Evolutionary conservation across 2,329 filamentous ascomycete species (phyloP), one percentile per base, ranked within the genome.

Genomic region (Cladosporium velox): DNA sequence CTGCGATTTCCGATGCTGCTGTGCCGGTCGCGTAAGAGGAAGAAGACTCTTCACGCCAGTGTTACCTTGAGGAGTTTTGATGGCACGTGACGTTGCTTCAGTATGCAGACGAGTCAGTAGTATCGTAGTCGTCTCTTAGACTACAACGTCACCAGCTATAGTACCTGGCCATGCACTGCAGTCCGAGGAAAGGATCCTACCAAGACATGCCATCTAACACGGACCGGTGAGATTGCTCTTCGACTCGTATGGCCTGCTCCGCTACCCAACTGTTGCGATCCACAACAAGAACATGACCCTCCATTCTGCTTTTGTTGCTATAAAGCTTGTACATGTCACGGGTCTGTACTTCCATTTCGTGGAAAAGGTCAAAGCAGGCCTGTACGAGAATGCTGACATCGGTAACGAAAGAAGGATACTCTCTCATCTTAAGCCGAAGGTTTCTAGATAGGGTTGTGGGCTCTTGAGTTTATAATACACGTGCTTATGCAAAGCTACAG

Each of bases 41-140:
- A 55, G 32, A 55, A 55, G 28, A 30, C 30, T 55, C 52, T 54
- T 55, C 52, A 55, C 52, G 32, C 52, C 8, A 11, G 28, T 44
- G 41, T 47, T 3, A 11, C 41, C n/a, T 12, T 4, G 8, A 12
- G 41, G 8, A 0, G 10, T 3, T 44, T 44, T 10, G 18, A 4
- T 8, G n/a, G n/a, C 41, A 47, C 41, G 41, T 47, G 41, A 21
- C 41, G 41, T 47, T 47, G 10, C 41, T 47, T 21, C 10, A 10
- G 2, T n/a, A 14, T 12, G 2, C 10, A 12, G n/a, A 12, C 41
- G n/a, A 47, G 41, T 47, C n/a, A 21, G 10, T n/a, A 21, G 10
- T n/a, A 21, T 47, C 10, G 41, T 21, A 12, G n/a, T 12, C 10
- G 41, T 4, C 4, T 24, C 41, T 47, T 47, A 30, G 28, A 30